A percentile compares a stretch with the other conserved stretches of the same genome.
These are phyloP conservation scores for Pyrus bretschneideri DNA, from an alignment of 306 rosid genomes.

Conservation along the genomic window DNA sequence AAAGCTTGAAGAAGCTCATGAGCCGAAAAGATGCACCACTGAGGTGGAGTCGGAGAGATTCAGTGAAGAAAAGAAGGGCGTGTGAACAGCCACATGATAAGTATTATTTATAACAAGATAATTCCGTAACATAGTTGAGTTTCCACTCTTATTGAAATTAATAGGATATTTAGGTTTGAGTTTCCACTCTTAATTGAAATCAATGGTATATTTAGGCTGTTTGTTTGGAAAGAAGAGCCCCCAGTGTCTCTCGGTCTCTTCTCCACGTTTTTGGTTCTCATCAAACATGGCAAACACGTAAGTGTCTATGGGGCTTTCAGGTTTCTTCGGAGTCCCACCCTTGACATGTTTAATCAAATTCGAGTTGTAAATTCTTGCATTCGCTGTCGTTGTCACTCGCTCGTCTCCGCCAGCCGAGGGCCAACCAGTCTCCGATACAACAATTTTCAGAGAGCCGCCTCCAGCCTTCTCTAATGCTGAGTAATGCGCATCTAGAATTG, in stretches of 20 bases:
- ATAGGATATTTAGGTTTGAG: neutral
- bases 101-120: too few relatives aligned
- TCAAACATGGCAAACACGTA: conserved; percentile 41
- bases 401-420: conserved; percentile 38
- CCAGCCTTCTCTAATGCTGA: conserved; percentile 39
- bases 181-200: conserved; percentile 12
- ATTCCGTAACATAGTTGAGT: too few relatives aligned
- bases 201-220: conserved; percentile 24
- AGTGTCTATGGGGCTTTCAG: conserved; percentile 24
- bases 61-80: too few relatives aligned
- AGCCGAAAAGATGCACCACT: too few relatives aligned
- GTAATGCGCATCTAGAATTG: conserved; percentile 29
- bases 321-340: conserved; percentile 38
- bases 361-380: conserved; percentile 36
- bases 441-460: conserved; percentile 24
- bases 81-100: too few relatives aligned
- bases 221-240: conserved; percentile 37
- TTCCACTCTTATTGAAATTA: too few relatives aligned
- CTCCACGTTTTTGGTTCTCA: conserved; percentile 19
- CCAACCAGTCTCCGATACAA: conserved; percentile 51
- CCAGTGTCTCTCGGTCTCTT: conserved; percentile 17
- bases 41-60: too few relatives aligned
- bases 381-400: conserved; percentile 18
- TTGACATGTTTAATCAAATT: conserved; percentile 22
- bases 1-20: too few relatives aligned